Evolutionary conservation across 164 flowering plant genomes (phyloP).

Genomic region (Annona cherimola): DNA sequence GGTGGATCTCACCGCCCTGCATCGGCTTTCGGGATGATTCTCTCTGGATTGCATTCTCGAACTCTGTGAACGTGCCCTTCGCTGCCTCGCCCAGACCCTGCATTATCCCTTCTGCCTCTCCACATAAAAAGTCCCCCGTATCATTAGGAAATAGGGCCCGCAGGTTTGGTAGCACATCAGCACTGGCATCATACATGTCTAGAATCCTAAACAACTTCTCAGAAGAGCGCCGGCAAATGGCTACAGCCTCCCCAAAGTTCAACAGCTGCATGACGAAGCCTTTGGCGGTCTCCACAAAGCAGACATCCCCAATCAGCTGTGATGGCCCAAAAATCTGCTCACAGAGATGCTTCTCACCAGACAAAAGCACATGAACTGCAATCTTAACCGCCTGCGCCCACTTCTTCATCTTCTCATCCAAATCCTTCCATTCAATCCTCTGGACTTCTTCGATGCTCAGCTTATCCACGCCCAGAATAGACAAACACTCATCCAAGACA

Average conservation of each 20-base stretch:
- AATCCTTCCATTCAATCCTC: slow-evolving; percentile 63
- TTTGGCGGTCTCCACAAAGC: slow-evolving; percentile 68
- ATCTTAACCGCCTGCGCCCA: slow-evolving; percentile 81
- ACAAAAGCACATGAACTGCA: slow-evolving; percentile 43
- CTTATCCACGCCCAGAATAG: slow-evolving; percentile 68
- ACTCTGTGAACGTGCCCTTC: slow-evolving; percentile 64
- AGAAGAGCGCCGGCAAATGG: slow-evolving; percentile 49
- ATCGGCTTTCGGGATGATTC: slow-evolving; percentile 58
- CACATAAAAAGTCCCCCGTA: slow-evolving; percentile 35
- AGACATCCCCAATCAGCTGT: slow-evolving; percentile 40
- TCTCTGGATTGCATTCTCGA: slow-evolving; percentile 60
- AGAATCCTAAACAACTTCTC: slow-evolving; percentile 69
- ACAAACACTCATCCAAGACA: slow-evolving; percentile 67
- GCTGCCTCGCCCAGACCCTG: slow-evolving; percentile 59
- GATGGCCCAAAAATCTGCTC: slow-evolving; percentile 58
- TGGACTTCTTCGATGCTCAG: slow-evolving; percentile 85
- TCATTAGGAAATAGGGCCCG: slow-evolving; percentile 42
- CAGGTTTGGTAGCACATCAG: slow-evolving; percentile 40
- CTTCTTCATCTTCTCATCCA: slow-evolving; percentile 93
- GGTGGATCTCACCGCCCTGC: slow-evolving; percentile 65
- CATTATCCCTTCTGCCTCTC: slow-evolving; percentile 56
- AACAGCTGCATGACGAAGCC: slow-evolving; percentile 71
- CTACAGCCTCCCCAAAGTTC: slow-evolving; percentile 74
- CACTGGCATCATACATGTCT: slow-evolving; percentile 75
- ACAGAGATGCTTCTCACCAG: slow-evolving; percentile 65